Percentiles rank a stretch among this genome's conserved stretches.
Conservation (phyloP, 352 stramenopile species). For the Globisporangium viniferum region DNA sequence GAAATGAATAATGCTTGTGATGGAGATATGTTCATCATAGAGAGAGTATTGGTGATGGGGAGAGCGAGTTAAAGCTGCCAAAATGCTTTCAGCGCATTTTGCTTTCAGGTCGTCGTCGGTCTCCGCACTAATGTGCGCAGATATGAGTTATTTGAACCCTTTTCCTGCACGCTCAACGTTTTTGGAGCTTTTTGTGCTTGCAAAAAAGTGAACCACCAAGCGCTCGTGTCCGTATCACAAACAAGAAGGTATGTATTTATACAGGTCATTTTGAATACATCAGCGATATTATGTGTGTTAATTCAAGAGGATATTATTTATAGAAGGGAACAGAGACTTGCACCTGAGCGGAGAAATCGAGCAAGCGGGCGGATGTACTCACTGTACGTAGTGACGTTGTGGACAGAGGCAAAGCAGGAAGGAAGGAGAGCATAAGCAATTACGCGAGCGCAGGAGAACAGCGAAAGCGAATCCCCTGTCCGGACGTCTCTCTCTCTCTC, state of each 20-base stretch:
- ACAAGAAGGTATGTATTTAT: not conserved
- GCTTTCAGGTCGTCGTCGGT: too few relatives aligned
- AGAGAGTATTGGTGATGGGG: too few relatives aligned
- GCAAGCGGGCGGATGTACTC: not conserved
- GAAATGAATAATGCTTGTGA: too few relatives aligned
- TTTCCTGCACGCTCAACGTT: not conserved
- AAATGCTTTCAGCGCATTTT: too few relatives aligned
- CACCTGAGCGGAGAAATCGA: constrained; percentile 10
- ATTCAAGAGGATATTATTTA: not conserved
- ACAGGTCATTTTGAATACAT: not conserved
- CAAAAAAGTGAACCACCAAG: constrained; percentile 7
- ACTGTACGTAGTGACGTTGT: constrained; percentile 13
- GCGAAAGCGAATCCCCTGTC: not conserved
- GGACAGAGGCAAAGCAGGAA: constrained; percentile 3
- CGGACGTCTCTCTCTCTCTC: not conserved
- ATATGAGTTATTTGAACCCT: not conserved
- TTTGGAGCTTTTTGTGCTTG: not conserved
- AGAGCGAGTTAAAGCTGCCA: too few relatives aligned
- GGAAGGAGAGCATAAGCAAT: not conserved
- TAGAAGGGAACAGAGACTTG: not conserved
- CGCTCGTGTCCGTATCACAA: not conserved
- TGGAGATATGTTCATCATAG: too few relatives aligned
- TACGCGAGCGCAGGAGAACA: not conserved
- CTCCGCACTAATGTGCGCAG: too few relatives aligned
- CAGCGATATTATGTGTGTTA: not conserved